Base-by-base conservation (phyloP, 148 eudicot genomes). In the Nepenthes gracilis region DNA sequence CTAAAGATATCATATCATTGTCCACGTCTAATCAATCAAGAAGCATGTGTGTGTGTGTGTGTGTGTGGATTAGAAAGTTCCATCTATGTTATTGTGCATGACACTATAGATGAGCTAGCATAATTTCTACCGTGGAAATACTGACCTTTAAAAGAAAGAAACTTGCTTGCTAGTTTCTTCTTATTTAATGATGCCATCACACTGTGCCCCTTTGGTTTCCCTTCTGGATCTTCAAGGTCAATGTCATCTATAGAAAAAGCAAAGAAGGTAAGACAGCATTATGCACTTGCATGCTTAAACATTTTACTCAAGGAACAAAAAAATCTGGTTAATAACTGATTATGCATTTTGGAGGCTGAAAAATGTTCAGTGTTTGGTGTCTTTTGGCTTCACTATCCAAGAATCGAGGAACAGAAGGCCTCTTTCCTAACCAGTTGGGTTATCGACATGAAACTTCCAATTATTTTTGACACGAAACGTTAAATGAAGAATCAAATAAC, bases 91-190 rank as follows among this genome's bases (percentile, higher is more conserved):
- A 23, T 23, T 23, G 23, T 23, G 23, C 23, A 23, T 23, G 14
- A 40, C 4, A 40, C 8, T 40, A 40, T 0, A 40, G 4, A 40
- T 40, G 8, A 40, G 1, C 45, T 52, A 4, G 32, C 12, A 15
- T 6, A 52, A 52, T 12, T 52, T 52, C 9, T 36, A 8, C 4
- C 40, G 7, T 34, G 36, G 33, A 11, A 33, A 33, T 35, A 70
- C 81, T 72, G 54, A 83, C 99, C 99, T 83, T 85, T 94, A 34
- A 89, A 58, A 32, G 90, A 79, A 35, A 84, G 85, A 63, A 94
- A 89, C 78, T 59, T 89, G 81, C 88, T 86, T 35, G 87, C 72
- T 10, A 94, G 60, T 60, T 85, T 94, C 81, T 94, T 80, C 64
- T 78, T 86, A 73, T 87, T 87, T 53, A 86, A 47, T 69, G 81